Evolutionary conservation across 371 early-diverging fungal species (phyloP).

Genomic region (Rhizomucor miehei): DNA sequence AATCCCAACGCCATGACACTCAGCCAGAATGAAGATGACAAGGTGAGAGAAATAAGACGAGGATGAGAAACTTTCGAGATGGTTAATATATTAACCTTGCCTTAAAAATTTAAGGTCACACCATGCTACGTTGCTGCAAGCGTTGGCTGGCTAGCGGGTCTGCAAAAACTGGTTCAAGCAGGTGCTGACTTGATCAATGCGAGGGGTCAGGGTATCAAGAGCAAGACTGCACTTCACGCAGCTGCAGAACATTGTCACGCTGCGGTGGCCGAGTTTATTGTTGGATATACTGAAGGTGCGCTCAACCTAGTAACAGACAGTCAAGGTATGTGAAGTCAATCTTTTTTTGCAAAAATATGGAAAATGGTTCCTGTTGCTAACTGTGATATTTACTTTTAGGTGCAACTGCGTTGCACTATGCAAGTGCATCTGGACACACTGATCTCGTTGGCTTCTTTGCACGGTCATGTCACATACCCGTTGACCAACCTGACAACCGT

Average conservation of each 20-base stretch:
- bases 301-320: constrained; percentile 25
- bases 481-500: constrained; percentile 15
- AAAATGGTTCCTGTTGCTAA: no score
- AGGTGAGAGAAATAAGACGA: constrained; percentile 6
- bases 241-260: constrained; percentile 44
- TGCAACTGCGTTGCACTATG: constrained; percentile 43
- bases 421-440: constrained; percentile 35
- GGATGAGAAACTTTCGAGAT: not conserved
- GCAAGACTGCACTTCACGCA: constrained; percentile 36
- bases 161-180: constrained; percentile 36
- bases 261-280: constrained; percentile 36
- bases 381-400: constrained; percentile 16
- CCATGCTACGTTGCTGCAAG: constrained; percentile 46
- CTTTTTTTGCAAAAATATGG: not conserved
- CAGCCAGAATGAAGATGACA: constrained; percentile 36
- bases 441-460: constrained; percentile 31
- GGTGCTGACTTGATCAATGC: constrained; percentile 32
- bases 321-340: constrained; percentile 22
- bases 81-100: not conserved
- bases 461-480: constrained; percentile 27
- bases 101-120: constrained; percentile 14
- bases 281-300: constrained; percentile 23
- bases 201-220: constrained; percentile 28
- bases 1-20: constrained; percentile 44
- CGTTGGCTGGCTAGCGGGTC: constrained; percentile 44